Evolutionary conservation across 352 stramenopile species (phyloP), one percentile per base, ranked within the genome.

Genomic region (Chrysophaeum taylorii): DNA sequence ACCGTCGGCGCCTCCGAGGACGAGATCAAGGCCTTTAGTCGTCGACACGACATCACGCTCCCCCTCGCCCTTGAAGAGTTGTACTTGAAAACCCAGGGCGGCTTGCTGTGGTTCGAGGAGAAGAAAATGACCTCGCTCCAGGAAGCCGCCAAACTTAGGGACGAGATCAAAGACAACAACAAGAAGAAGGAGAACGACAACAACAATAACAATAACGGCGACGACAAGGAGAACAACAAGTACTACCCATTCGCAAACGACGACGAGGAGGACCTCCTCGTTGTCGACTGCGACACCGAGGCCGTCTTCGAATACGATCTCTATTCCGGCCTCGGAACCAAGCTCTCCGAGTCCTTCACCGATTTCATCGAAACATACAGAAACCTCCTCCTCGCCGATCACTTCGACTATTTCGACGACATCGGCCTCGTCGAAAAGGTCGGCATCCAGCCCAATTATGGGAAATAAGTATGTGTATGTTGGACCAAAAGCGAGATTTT

Each of bases 391-490:
- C 76, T 92, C 31, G 89, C 84, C 0, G 83, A 83, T 31, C 83
- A 89, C 35, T 90, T 86, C 61, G 84, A 91, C 74, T 92, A 85
- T 66, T 79, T 92, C 45, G 83, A 90, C 36, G 86, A 88, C 68
- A 79, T 90, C n/a, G 86, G 85, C 0, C 71, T 91, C 61, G 82
- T 91, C 41, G 84, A 92, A 71, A 66, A 41, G 57, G 9, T 31
- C 25, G 50, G 50, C 50, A n/a, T n/a, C n/a, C n/a, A n/a, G n/a
- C n/a, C n/a, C n/a, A n/a, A n/a, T n/a, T n/a, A n/a, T n/a, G n/a
- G n/a, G n/a, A n/a, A n/a, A n/a, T n/a, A n/a, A n/a, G n/a, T n/a
- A n/a, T n/a, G n/a, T n/a, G n/a, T n/a, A n/a, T n/a, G n/a, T n/a
- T n/a, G n/a, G n/a, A n/a, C n/a, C n/a, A n/a, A n/a, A n/a, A n/a